A percentile compares a stretch with the other conserved stretches of the same genome.
phyloP scores from a whole-genome alignment of 176 grass and related monocot genomes.

The Secale cereale region DNA sequence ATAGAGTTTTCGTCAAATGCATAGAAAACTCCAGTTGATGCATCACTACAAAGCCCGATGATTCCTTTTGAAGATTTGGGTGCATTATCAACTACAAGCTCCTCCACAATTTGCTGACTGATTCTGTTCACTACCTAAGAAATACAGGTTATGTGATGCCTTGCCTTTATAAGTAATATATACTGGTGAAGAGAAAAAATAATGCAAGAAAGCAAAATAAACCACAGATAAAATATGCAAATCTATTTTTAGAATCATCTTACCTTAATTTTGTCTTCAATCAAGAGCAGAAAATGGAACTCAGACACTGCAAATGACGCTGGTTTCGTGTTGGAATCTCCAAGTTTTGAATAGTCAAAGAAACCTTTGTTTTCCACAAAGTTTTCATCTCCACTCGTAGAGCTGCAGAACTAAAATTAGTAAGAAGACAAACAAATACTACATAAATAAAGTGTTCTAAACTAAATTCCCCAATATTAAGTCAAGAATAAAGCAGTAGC shows the following conservation, averaged over 20 bases:
- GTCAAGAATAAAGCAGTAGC: neutral
- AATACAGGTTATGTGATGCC: constrained; percentile 15
- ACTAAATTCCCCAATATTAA: neutral
- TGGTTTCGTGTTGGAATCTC: constrained; percentile 62
- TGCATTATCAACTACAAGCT: constrained; percentile 73
- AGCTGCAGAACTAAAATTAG: constrained; percentile 49
- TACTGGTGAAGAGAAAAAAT: neutral
- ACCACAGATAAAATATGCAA: constrained; percentile 3
- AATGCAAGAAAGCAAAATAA: neutral
- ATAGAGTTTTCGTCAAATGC: constrained; percentile 94
- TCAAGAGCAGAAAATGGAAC: constrained; percentile 89
- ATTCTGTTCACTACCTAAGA: constrained; percentile 96
- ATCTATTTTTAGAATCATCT: constrained; percentile 5
- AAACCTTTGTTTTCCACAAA: constrained; percentile 99
- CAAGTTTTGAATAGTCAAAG: constrained; percentile 88
- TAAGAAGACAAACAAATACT: neutral
- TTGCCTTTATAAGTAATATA: constrained; percentile 11
- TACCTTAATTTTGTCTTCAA: constrained; percentile 93
- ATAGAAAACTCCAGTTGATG: constrained; percentile 85
- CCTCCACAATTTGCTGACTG: constrained; percentile 80
- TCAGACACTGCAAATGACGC: constrained; percentile 88
- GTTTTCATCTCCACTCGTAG: constrained; percentile 82
- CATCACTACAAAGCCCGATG: constrained; percentile 89
- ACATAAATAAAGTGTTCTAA: constrained; percentile 8
- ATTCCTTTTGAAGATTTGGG: constrained; percentile 78